Base-by-base conservation (phyloP, 495 filamentous ascomycete species). In the Daldinia loculata region DNA sequence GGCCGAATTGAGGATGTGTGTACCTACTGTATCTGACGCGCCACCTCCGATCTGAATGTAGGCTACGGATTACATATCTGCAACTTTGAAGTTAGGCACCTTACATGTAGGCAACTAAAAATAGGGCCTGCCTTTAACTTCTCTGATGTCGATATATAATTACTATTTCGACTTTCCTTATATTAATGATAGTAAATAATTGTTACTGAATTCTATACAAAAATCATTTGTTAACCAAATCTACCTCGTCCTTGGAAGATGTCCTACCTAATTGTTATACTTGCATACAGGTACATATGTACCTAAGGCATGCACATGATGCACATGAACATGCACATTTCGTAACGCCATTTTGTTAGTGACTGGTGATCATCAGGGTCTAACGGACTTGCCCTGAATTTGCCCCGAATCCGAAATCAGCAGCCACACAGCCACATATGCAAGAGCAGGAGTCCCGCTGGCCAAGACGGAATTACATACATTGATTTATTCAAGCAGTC, bases 351-450 rank as follows among this genome's bases (percentile, higher is more conserved):
- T 70, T 61, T 61, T 48, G 29, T 32, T 45, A 39, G 19, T 19
- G 43, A 15, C 45, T 45, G 15, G 39, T 38, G 70, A 72, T 72
- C 56, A 65, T 72, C 70, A 72, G 69, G 69, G 41, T 48, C 41
- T 58, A 56, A 56, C 53, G 29, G 68, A 62, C 29, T 62, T 30
- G 39, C 51, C 59, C 64, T 57, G 50, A 71, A 39, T 56, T 52
- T 30, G 39, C 51, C 59, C 64, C 52, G 55, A 71, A 39, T 56
- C 41, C 60, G 19, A 61, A 62, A 61, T 56, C 61, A 48, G 57
- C 29, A 72, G 61, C 70, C 70, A 58, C 65, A 65, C 56, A 72
- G 70, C 70, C 70, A 65, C 70, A 64, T 17, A 57, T 24, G 29
- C 53, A 56, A n/a, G 29, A 45, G 27, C 43, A 56, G 67, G 55